phyloP scores from a whole-genome alignment of 371 early-diverging fungal species.

The Mucor irregularis region DNA sequence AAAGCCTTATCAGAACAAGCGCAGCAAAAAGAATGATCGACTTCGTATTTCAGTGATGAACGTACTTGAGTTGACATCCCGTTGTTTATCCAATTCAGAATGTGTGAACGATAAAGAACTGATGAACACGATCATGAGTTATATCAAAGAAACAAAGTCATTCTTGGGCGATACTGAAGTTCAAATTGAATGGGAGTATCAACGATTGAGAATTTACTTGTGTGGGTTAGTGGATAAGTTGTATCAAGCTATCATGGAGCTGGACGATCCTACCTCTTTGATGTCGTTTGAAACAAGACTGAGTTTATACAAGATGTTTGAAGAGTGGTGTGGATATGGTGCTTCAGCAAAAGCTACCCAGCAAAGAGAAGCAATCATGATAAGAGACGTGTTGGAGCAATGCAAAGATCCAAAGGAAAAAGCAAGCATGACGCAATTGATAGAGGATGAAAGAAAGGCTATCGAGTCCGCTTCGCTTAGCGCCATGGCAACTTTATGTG shows the following conservation, averaged over 20 bases:
- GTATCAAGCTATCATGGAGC: slow-evolving; percentile 64
- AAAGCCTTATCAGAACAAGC: slow-evolving; percentile 62
- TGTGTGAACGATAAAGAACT: slow-evolving; percentile 65
- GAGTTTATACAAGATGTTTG: slow-evolving; percentile 81
- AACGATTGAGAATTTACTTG: slow-evolving; percentile 82
- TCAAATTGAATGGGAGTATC: slow-evolving; percentile 87
- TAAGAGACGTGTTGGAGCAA: slow-evolving; percentile 72
- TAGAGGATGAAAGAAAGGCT: slow-evolving; percentile 79
- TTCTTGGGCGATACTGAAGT: slow-evolving; percentile 74
- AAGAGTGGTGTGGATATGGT: slow-evolving; percentile 94
- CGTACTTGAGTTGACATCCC: slow-evolving; percentile 71
- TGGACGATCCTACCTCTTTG: slow-evolving; percentile 44
- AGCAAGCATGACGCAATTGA: slow-evolving; percentile 55
- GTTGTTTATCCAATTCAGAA: slow-evolving; percentile 58
- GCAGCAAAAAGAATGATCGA: slow-evolving; percentile 69
- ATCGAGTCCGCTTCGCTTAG: slow-evolving; percentile 80
- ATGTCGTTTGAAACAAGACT: slow-evolving; percentile 83
- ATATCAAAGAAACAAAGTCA: slow-evolving; percentile 71
- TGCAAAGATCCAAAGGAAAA: slow-evolving; percentile 73
- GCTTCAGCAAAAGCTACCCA: slow-evolving; percentile 58
- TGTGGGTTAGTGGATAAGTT: slow-evolving; percentile 84
- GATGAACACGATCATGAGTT: slow-evolving; percentile 65
- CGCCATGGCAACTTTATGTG: slow-evolving; percentile 88
- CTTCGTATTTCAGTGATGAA: slow-evolving; percentile 77
- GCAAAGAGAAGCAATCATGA: slow-evolving; percentile 77